These are phyloP conservation scores for Aspergillus persii DNA, from an alignment of 2,329 filamentous ascomycete species.

Conservation along the genomic window DNA sequence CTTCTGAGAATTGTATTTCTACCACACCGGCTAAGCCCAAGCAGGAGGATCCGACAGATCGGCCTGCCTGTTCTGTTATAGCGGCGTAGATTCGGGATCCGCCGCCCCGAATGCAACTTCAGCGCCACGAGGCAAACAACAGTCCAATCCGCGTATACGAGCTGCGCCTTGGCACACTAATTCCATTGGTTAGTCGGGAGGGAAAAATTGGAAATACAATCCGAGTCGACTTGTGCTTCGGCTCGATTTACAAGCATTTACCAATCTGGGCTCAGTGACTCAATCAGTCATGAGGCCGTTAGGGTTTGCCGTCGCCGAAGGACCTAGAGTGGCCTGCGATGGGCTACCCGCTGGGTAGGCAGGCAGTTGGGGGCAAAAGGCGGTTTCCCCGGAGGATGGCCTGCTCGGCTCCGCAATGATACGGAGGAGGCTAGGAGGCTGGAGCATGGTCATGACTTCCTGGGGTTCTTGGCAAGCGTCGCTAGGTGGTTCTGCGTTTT, in stretches of 20 bases:
- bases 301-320: neutral
- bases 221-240: too few relatives aligned
- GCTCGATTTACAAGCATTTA: neutral
- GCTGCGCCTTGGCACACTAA: neutral
- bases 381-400: neutral
- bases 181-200: neutral
- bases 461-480: neutral
- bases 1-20: too few relatives aligned
- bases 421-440: neutral
- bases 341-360: neutral
- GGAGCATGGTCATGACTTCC: neutral
- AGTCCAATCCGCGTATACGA: neutral
- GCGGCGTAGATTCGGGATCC: neutral
- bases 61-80: slow-evolving; percentile 41
- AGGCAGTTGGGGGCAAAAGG: neutral
- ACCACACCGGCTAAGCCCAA: neutral
- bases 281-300: neutral
- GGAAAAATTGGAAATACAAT: neutral
- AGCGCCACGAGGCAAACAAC: neutral
- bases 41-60: neutral
- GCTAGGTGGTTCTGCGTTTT: neutral
- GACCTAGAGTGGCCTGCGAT: too few relatives aligned
- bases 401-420: neutral
- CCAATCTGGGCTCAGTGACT: neutral
- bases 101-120: neutral